Conservation (phyloP, 257 asterid species). For the Primulina tabacum region DNA sequence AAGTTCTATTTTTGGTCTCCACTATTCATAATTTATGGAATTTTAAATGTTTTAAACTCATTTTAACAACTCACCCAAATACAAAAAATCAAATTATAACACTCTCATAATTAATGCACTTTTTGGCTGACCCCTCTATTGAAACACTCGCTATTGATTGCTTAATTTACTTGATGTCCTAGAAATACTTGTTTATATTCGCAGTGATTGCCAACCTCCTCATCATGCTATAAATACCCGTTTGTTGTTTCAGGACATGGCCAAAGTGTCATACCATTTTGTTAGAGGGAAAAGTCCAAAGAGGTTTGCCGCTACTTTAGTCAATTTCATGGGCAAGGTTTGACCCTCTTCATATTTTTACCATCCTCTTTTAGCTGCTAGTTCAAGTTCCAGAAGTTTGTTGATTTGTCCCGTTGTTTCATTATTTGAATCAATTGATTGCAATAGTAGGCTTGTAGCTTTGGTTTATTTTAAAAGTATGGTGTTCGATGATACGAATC, state of each 20-base stretch:
- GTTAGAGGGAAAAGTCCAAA: conserved; percentile 78
- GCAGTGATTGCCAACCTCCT: conserved; percentile 32
- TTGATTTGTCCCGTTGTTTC: conserved; percentile 4
- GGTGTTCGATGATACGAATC: background rate
- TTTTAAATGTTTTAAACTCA: background rate
- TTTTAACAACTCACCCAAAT: background rate
- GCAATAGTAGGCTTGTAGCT: background rate
- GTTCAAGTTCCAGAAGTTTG: background rate
- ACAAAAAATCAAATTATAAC: too few relatives aligned
- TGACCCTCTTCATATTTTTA: conserved; percentile 21
- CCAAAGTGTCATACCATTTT: conserved; percentile 80
- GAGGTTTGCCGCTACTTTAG: conserved; percentile 80
- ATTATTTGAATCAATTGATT: background rate
- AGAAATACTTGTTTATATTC: conserved; percentile 21
- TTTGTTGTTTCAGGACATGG: conserved; percentile 70
- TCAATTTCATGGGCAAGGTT: conserved; percentile 93
- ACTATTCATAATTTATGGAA: too few relatives aligned
- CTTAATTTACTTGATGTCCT: conserved; percentile 11
- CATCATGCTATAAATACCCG: conserved; percentile 8
- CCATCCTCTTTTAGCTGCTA: conserved; percentile 1
- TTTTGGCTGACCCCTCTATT: background rate
- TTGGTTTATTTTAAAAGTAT: conserved; percentile 4
- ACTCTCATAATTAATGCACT: background rate
- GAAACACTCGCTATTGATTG: conserved; percentile 4
- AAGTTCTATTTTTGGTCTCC: background rate